Conservation (phyloP, 768 basidiomycete species). For the Amanita exitialis region DNA sequence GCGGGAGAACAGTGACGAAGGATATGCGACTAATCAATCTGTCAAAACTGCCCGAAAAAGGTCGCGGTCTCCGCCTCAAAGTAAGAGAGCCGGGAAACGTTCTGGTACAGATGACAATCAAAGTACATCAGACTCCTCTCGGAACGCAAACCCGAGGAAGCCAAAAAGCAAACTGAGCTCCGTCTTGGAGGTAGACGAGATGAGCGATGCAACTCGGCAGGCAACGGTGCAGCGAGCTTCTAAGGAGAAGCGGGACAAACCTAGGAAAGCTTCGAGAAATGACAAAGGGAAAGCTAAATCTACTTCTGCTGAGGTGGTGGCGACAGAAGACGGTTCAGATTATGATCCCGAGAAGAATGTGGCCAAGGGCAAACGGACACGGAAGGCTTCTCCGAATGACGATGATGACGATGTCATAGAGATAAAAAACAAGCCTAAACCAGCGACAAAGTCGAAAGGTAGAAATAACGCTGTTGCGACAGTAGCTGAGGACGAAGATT, state of each 20-base stretch:
- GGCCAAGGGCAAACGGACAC: conserved; percentile 1
- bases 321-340: background rate
- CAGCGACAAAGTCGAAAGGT: conserved; percentile 11
- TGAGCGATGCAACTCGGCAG: conserved; percentile 1
- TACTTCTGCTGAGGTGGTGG: conserved; percentile 10
- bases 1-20: background rate
- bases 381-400: background rate
- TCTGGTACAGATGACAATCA: conserved; percentile 6
- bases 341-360: background rate
- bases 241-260: background rate
- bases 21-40: background rate
- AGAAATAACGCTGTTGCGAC: background rate
- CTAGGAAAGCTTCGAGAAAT: conserved; percentile 8
- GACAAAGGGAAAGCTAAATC: conserved; percentile 23
- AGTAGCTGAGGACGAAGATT: background rate
- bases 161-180: conserved; percentile 2
- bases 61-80: conserved; percentile 1
- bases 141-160: background rate
- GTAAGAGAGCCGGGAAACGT: conserved; percentile 3
- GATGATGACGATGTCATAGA: background rate
- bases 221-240: background rate
- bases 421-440: background rate
- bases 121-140: conserved; percentile 5
- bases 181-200: conserved; percentile 12
- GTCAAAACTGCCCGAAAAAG: background rate